Evolutionary conservation across 306 rosid species (phyloP).

Genomic region (cucumber (Cucumis sativus)): Cucumber_9930_V3 NC_026657.2:14324001-14324500

Average conservation of each 20-base stretch:
- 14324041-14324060: slow-evolving; percentile 37
- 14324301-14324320: slow-evolving; percentile 94
- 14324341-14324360: slow-evolving; percentile 50
- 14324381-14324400: slow-evolving; percentile 6
- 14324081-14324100: background rate
- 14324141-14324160: slow-evolving; percentile 12
- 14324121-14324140: background rate
- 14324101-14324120: slow-evolving; percentile 1
- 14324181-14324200: slow-evolving; percentile 85
- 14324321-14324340: slow-evolving; percentile 94
- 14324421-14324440: slow-evolving; percentile 52
- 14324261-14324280: slow-evolving; percentile 82
- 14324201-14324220: slow-evolving; percentile 79
- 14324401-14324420: slow-evolving; percentile 14
- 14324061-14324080: slow-evolving; percentile 10
- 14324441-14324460: slow-evolving; percentile 41
- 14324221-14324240: slow-evolving; percentile 82
- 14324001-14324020: slow-evolving; percentile 21
- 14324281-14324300: slow-evolving; percentile 71
- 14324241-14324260: slow-evolving; percentile 63
- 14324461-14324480: slow-evolving; percentile 19
- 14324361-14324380: slow-evolving; percentile 13
- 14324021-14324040: slow-evolving; percentile 33
- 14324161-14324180: slow-evolving; percentile 56
- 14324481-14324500: background rate